A percentile compares a stretch with the other conserved stretches of the same genome.
These are phyloP conservation scores for Pseudozyma tsukubaensis DNA, from an alignment of 1,284 basidiomycete genomes.

Conservation along the genomic window DNA sequence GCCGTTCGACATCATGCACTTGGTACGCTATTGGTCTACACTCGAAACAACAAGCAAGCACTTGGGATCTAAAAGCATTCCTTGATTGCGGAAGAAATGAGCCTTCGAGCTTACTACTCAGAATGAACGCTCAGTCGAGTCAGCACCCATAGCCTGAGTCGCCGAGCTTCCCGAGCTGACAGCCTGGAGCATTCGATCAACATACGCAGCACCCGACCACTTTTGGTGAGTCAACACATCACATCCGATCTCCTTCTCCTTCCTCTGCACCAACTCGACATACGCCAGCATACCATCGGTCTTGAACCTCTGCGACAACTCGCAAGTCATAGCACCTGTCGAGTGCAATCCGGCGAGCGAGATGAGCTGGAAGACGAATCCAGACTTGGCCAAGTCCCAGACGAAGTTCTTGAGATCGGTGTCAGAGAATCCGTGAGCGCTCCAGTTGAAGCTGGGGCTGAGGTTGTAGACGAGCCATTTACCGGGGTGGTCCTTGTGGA, in stretches of 20 bases:
- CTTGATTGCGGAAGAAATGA: background rate
- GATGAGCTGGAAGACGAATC: conserved; percentile 68
- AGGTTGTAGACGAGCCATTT: conserved; percentile 94
- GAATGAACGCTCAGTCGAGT: conserved; percentile 59
- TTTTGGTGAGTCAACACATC: conserved; percentile 68
- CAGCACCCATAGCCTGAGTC: conserved; percentile 64
- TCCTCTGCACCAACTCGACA: conserved; percentile 65
- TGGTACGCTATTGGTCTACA: no score
- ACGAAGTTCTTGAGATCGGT: conserved; percentile 67
- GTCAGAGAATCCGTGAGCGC: conserved; percentile 82
- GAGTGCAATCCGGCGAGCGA: conserved; percentile 67
- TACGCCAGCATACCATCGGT: conserved; percentile 70
- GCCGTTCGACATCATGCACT: background rate
- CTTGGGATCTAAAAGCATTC: no score
- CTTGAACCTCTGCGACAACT: conserved; percentile 74
- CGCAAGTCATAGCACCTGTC: conserved; percentile 59
- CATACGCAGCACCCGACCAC: conserved; percentile 66
- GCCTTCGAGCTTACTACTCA: conserved; percentile 6
- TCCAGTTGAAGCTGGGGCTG: conserved; percentile 94
- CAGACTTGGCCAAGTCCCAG: conserved; percentile 64
- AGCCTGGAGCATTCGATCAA: conserved; percentile 65
- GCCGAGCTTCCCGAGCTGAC: conserved; percentile 63
- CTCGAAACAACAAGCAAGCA: no score
- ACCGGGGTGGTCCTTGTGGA: conserved; percentile 78
- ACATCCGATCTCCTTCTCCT: conserved; percentile 66